Evolutionary conservation across 2,329 filamentous ascomycete genomes (phyloP).

Genomic region (Penicillium sp.): DNA sequence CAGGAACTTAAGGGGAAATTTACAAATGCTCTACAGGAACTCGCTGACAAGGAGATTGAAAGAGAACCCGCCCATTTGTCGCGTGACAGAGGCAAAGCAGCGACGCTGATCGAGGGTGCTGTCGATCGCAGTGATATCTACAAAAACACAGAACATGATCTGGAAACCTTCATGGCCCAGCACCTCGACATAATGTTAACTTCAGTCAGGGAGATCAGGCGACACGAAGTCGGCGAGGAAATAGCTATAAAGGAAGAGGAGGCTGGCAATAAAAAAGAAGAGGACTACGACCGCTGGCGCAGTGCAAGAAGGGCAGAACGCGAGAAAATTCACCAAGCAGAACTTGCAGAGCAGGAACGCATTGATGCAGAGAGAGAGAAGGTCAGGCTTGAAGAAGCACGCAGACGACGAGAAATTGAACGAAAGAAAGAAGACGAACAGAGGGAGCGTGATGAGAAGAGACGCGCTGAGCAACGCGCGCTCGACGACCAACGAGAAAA

Average conservation of each 20-base stretch:
- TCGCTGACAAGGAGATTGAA: slow-evolving; percentile 60
- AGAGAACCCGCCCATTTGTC: slow-evolving; percentile 58
- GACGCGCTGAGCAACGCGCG: slow-evolving; percentile 50
- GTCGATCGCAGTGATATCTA: slow-evolving; percentile 62
- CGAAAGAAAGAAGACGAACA: slow-evolving; percentile 43
- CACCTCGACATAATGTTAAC: slow-evolving; percentile 52
- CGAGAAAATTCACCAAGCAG: slow-evolving; percentile 47
- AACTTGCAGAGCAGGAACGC: slow-evolving; percentile 51
- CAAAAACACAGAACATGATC: slow-evolving; percentile 52
- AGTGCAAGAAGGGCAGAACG: slow-evolving; percentile 51
- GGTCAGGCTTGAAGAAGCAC: slow-evolving; percentile 40
- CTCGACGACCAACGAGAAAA: slow-evolving; percentile 51
- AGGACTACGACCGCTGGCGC: slow-evolving; percentile 55
- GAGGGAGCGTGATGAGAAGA: slow-evolving; percentile 47
- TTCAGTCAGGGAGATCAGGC: slow-evolving; percentile 55
- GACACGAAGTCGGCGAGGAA: slow-evolving; percentile 57
- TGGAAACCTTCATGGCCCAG: slow-evolving; percentile 53
- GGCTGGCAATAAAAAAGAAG: slow-evolving; percentile 57
- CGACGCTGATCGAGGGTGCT: slow-evolving; percentile 60
- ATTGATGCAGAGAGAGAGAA: slow-evolving; percentile 41
- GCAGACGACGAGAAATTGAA: slow-evolving; percentile 40
- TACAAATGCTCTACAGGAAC: slow-evolving; percentile 49
- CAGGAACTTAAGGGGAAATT: slow-evolving; percentile 53
- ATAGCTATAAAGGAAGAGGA: slow-evolving; percentile 51
- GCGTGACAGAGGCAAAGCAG: slow-evolving; percentile 59